Percentiles rank a stretch among this genome's conserved stretches.
These are phyloP conservation scores for Nothophytophthora sp. DNA, from an alignment of 352 stramenopile genomes.

Conservation along the genomic window DNA sequence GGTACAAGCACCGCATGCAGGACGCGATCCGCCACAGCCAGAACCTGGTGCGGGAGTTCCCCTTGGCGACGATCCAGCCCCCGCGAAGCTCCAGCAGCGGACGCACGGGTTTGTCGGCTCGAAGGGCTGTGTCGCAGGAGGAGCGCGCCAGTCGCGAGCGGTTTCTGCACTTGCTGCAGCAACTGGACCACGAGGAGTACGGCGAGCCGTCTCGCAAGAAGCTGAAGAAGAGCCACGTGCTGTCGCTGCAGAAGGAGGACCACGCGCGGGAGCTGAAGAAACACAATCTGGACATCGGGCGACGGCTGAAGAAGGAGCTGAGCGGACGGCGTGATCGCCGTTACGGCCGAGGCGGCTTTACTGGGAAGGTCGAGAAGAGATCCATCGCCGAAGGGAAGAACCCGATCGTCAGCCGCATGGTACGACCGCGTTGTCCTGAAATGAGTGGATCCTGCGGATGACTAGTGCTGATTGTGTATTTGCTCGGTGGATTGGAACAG, in stretches of 20 bases:
- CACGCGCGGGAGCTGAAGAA: constrained; percentile 32
- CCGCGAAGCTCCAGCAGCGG: neutral
- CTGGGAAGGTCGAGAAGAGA: constrained; percentile 10
- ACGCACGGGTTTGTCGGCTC: constrained; percentile 16
- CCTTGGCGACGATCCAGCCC: constrained; percentile 38
- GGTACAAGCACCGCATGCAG: constrained; percentile 46
- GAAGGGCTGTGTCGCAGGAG: constrained; percentile 13
- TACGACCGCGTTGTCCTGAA: no score
- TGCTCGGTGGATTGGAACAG: no score
- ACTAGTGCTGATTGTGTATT: no score
- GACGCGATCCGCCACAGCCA: constrained; percentile 57
- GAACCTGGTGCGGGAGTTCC: constrained; percentile 40
- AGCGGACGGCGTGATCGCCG: constrained; percentile 10
- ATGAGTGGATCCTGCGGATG: no score
- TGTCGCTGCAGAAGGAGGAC: constrained; percentile 29
- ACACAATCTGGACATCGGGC: constrained; percentile 35
- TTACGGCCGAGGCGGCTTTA: neutral
- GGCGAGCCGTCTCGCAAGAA: constrained; percentile 25
- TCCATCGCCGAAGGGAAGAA: neutral
- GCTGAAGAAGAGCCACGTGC: constrained; percentile 23
- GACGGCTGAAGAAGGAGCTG: constrained; percentile 35
- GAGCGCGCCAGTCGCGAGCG: constrained; percentile 34
- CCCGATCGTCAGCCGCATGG: no score
- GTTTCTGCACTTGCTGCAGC: constrained; percentile 41
- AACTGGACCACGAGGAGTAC: constrained; percentile 53